A percentile compares a stretch with the other conserved stretches of the same genome.
Evolutionary conservation across 768 basidiomycete genomes (phyloP).

Genomic region (Tylopilus felleus): DNA sequence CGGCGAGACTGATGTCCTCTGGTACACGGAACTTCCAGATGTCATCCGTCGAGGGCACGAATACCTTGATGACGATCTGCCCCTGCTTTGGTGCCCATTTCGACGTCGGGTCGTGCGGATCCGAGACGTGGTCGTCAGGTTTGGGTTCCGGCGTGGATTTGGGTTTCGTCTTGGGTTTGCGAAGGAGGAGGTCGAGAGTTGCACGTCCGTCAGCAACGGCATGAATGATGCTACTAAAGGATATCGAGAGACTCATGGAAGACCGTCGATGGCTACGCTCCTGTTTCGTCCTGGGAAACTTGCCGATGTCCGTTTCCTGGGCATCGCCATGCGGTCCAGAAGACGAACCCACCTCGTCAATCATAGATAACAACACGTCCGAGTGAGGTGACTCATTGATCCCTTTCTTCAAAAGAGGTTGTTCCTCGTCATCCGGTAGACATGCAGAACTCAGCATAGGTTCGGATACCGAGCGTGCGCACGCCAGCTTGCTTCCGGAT

Average conservation of each 20-base stretch:
- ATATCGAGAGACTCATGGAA: conserved; percentile 13
- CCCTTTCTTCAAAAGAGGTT: conserved; percentile 1
- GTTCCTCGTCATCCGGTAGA: conserved; percentile 7
- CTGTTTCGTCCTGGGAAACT: background rate
- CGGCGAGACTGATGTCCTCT: conserved; percentile 27
- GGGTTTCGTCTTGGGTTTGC: conserved; percentile 10
- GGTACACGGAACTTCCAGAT: conserved; percentile 39
- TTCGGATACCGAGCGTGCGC: conserved; percentile 11
- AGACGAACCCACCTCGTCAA: conserved; percentile 7
- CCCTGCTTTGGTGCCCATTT: conserved; percentile 35
- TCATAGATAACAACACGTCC: conserved; percentile 10
- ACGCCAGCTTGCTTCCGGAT: background rate
- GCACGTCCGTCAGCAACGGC: conserved; percentile 13
- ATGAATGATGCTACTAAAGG: conserved; percentile 13
- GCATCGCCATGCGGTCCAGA: background rate
- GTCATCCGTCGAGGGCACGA: conserved; percentile 38
- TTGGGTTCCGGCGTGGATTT: background rate
- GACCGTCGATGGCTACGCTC: conserved; percentile 11
- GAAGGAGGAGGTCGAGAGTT: conserved; percentile 17
- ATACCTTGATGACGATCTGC: conserved; percentile 38
- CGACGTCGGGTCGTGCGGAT: background rate
- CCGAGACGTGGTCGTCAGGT: background rate
- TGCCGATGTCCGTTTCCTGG: background rate
- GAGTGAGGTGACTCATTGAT: conserved; percentile 8
- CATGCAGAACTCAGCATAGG: background rate